Evolutionary conservation across 352 stramenopile genomes (phyloP).

Genomic region (Globisporangium sylvaticum): DNA sequence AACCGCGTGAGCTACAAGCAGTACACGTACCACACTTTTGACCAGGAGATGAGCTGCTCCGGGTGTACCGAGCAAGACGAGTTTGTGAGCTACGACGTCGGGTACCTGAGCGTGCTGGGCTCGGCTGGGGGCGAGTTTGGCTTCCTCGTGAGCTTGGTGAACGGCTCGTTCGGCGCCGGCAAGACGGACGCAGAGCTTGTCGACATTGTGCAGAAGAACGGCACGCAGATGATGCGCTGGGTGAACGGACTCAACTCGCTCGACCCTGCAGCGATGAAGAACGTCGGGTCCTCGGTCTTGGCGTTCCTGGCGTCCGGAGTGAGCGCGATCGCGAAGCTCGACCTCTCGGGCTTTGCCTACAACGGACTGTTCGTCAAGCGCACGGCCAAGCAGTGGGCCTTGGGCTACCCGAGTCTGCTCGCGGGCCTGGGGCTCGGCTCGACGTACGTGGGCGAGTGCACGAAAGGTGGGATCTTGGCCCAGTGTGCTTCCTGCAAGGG

Average conservation of each 20-base stretch:
- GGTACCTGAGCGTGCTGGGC: slow-evolving; percentile 17
- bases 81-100: slow-evolving; percentile 13
- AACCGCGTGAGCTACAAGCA: slow-evolving; percentile 67
- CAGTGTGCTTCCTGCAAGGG: slow-evolving; percentile 29
- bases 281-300: slow-evolving; percentile 34
- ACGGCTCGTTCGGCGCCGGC: slow-evolving; percentile 6
- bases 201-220: slow-evolving; percentile 5
- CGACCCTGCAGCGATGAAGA: slow-evolving; percentile 36
- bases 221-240: slow-evolving; percentile 22
- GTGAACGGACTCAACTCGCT: slow-evolving; percentile 62
- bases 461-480: slow-evolving; percentile 9
- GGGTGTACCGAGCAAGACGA: slow-evolving; percentile 47
- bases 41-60: slow-evolving; percentile 37
- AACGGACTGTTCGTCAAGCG: slow-evolving; percentile 56
- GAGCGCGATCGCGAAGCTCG: slow-evolving; percentile 29
- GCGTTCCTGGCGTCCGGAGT: slow-evolving; percentile 34
- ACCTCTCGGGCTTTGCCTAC: slow-evolving; percentile 43
- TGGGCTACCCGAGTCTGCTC: slow-evolving; percentile 50
- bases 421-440: slow-evolving; percentile 43
- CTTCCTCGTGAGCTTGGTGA: slow-evolving; percentile 13
- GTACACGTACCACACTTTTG: slow-evolving; percentile 74
- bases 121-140: slow-evolving; percentile 10
- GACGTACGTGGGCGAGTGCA: slow-evolving; percentile 27
- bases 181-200: slow-evolving; percentile 6
- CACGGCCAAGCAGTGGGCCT: slow-evolving; percentile 40